Base-by-base conservation (phyloP, 306 rosid genomes). In the Arachis stenosperma region DNA sequence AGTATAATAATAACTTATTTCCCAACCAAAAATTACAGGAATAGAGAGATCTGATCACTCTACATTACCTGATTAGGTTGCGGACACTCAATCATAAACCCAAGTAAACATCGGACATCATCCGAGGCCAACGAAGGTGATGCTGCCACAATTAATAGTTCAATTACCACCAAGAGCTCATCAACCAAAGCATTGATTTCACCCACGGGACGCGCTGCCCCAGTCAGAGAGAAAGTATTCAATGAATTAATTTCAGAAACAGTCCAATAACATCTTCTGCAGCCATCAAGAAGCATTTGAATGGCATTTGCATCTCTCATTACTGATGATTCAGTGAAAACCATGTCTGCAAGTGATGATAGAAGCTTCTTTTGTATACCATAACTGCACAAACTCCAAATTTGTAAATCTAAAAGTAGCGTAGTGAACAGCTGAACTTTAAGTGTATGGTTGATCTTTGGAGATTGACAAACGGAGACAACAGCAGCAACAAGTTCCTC, bases 291-390 rank as follows among this genome's bases (percentile, higher is more conserved):
- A 84, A 94, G 99, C 99, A 88, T 88, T 74, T 94, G 99, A 81
- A 94, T 88, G 78, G 97, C 97, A 87, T 91, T 91, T 69, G 97
- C 99, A 85, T 91, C 96, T 71, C 97, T 92, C 97, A 94, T 94
- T 41, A 94, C 92, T 29, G 81, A 75, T 33, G 91, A 87, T 84
- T 91, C 96, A 2, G 97, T 86, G 87, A 94, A 94, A 78, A 94
- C 99, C 97, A 91, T 94, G 87, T 94, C 99, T 44, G 97, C 99
- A 69, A 94, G 99, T 61, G 99, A 91, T 75, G 99, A 91, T 44
- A 94, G 83, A 82, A 94, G 99, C 87, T 94, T 94, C 84, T 94
- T 94, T 71, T 94, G 97, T 69, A 94, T 82, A 67, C 99, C 99
- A 82, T 94, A 94, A 81, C 89, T 88, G 81, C 99, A 94, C 79